Conservation (phyloP, 805 yeast species). For the Sugiyamaella mastotermitis region DNA sequence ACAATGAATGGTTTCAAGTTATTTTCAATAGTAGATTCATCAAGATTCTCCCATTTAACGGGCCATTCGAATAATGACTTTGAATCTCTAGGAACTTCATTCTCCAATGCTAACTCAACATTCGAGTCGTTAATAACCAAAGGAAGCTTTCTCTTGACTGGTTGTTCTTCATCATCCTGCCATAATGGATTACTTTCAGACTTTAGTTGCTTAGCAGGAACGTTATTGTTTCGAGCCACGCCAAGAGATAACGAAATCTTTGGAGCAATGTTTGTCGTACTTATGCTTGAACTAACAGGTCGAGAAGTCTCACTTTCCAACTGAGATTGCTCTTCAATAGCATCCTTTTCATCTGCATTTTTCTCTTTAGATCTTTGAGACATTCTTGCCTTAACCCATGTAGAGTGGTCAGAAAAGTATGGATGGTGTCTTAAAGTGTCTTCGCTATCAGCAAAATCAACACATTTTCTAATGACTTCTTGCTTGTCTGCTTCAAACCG, state of each 20-base stretch:
- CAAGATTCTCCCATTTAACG: constrained; percentile 23
- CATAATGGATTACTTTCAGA: neutral
- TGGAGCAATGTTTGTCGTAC: neutral
- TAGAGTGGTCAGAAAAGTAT: constrained; percentile 23
- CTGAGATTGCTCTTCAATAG: constrained; percentile 14
- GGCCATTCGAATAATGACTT: constrained; percentile 21
- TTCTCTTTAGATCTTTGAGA: constrained; percentile 18
- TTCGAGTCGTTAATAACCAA: neutral
- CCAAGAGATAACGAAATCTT: constrained; percentile 13
- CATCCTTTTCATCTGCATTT: constrained; percentile 16
- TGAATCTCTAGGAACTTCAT: constrained; percentile 18
- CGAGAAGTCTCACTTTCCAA: neutral
- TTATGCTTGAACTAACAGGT: too few relatives aligned
- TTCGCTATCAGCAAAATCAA: constrained; percentile 17
- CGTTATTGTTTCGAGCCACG: neutral
- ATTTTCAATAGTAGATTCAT: constrained; percentile 17
- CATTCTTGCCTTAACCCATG: constrained; percentile 22
- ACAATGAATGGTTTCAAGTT: constrained; percentile 20
- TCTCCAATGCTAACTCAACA: constrained; percentile 5
- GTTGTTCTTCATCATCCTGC: constrained; percentile 6
- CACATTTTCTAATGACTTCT: constrained; percentile 12
- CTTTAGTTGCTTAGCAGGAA: neutral
- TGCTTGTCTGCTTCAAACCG: constrained; percentile 7
- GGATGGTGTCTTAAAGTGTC: neutral
- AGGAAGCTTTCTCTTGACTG: constrained; percentile 3